Evolutionary conservation across 139 green algal genomes (phyloP), one percentile per base, ranked within the genome.

Genomic region (Coelastrella sp.): DNA sequence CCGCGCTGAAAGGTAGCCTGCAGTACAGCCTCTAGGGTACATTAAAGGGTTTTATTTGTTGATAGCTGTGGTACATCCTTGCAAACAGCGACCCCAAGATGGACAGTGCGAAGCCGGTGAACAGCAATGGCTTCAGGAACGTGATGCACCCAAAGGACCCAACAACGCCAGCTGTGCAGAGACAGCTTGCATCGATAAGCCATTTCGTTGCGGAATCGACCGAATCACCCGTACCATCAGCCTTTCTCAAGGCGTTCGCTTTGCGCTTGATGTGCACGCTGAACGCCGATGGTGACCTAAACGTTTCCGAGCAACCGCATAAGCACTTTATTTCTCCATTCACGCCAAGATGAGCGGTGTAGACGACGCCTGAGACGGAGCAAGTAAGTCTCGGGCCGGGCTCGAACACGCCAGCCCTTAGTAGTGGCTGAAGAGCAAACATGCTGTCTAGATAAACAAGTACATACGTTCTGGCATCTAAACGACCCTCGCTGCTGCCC

Each of bases 241-340:
- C 66, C n/a, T 75, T 75, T 41, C 66, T 75, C 7, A 15, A 17
- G 17, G 66, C n/a, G 43, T 75, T 75, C 1, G 43, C 66, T 75
- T 75, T 75, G 9, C 66, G 66, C 66, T 75, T 75, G 66, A 75
- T 48, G 23, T 75, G 66, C 17, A 75, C 66, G 21, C 66, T 75
- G 66, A 75, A 75, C 7, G 66, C 66, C 17, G 66, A 75, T n/a
- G 66, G 66, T 21, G 66, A 75, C n/a, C 66, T 75, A 27, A 75
- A 75, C 7, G 66, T 75, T 23, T n/a, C 37, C 66, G 37, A 75
- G 35, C 35, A 75, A 43, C 66, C 35, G 17, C 66, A 48, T 17
- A 51, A 32, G n/a, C 35, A 51, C 7, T 43, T 17, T n/a, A 75
- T 75, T 17, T 75, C 37, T 75, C 35, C 35, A 27, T 48, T 75